A percentile compares a stretch with the other conserved stretches of the same genome.
Conservation (phyloP, 2,329 filamentous ascomycete species). For the Canariomyces notabilis region DNA sequence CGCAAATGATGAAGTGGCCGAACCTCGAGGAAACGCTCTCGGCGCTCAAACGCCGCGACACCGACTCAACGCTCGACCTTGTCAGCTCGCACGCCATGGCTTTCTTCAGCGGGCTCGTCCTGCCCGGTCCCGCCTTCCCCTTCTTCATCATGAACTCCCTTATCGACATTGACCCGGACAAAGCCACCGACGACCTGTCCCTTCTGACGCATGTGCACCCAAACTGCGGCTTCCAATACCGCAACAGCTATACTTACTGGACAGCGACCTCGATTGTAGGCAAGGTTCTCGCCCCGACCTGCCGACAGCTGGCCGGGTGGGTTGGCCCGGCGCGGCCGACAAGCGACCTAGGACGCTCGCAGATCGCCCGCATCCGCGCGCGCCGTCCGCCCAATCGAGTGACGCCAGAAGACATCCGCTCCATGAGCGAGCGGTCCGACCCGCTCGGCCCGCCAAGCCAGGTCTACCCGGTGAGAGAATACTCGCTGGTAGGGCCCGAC, state of each 20-base stretch:
- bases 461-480: conserved; percentile 62
- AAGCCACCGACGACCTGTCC: conserved; percentile 58
- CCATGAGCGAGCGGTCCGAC: conserved; percentile 63
- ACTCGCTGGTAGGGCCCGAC: conserved; percentile 55
- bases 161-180: conserved; percentile 68
- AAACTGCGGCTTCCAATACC: conserved; percentile 70
- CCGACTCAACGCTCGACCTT: conserved; percentile 52
- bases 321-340: conserved; percentile 67
- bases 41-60: conserved; percentile 55
- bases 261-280: conserved; percentile 66
- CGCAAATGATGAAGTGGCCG: conserved; percentile 70
- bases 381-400: conserved; percentile 52
- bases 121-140: conserved; percentile 64
- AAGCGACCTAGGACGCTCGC: conserved; percentile 59
- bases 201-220: conserved; percentile 64
- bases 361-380: conserved; percentile 65
- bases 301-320: conserved; percentile 67
- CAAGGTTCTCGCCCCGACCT: conserved; percentile 69
- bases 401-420: conserved; percentile 54
- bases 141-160: conserved; percentile 76
- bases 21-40: conserved; percentile 62
- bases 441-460: conserved; percentile 61
- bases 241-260: conserved; percentile 71
- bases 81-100: conserved; percentile 69
- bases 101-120: conserved; percentile 68